These are phyloP conservation scores for Ilex aquifolium DNA, from an alignment of 257 asterid genomes.

Conservation along the genomic window DNA sequence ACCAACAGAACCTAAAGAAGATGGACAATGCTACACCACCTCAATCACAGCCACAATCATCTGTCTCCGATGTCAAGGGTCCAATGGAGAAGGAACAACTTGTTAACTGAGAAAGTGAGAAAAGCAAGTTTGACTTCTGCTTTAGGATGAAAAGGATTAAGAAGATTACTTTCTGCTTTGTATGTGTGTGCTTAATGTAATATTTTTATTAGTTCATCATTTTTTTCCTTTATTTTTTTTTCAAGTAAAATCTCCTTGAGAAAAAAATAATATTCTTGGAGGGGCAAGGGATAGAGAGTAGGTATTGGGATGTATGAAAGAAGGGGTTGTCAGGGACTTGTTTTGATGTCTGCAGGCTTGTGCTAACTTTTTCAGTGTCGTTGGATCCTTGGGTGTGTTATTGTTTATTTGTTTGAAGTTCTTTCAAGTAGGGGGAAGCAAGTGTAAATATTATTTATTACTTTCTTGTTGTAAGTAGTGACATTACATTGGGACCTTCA, in stretches of 20 bases:
- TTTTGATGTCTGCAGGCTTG: neutral
- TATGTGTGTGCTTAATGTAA: neutral
- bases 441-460: no score
- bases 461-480: no score
- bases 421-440: no score
- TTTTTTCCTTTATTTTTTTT: no score
- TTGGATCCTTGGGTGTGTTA: conserved; percentile 13
- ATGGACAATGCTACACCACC: conserved; percentile 38
- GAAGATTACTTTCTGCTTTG: neutral
- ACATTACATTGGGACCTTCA: no score
- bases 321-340: neutral
- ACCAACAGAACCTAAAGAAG: conserved; percentile 68
- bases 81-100: conserved; percentile 55
- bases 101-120: conserved; percentile 30
- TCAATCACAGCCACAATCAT: conserved; percentile 34
- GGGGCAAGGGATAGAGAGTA: neutral
- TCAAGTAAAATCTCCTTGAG: neutral
- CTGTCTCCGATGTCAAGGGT: conserved; percentile 31
- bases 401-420: conserved; percentile 10
- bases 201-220: neutral
- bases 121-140: neutral
- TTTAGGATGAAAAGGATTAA: neutral
- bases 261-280: neutral
- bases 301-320: neutral
- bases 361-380: conserved; percentile 13